These are phyloP conservation scores for Termitomyces sp. DNA, from an alignment of 768 basidiomycete genomes.

Conservation along the genomic window DNA sequence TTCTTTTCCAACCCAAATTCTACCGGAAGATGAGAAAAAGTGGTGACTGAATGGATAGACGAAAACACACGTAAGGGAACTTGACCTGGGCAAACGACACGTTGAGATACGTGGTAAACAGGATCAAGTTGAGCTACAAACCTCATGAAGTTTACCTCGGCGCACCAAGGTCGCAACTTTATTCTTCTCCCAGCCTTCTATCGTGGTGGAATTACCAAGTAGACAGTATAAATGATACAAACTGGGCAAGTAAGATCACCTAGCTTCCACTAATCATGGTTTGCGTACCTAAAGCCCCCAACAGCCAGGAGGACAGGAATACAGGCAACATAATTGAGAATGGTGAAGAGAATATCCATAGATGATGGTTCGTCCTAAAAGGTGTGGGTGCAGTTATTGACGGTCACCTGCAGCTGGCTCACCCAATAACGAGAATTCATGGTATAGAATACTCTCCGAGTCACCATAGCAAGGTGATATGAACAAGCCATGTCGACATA, in stretches of 20 bases:
- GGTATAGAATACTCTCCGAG: conserved; percentile 50
- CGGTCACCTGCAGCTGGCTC: conserved; percentile 15
- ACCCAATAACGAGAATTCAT: conserved; percentile 50
- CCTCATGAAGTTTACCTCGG: conserved; percentile 81
- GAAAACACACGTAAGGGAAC: conserved; percentile 82
- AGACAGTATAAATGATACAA: conserved; percentile 84
- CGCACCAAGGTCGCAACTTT: conserved; percentile 83
- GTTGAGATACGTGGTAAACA: neutral
- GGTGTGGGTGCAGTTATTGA: neutral
- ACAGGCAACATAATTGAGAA: conserved; percentile 83
- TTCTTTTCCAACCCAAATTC: conserved; percentile 75
- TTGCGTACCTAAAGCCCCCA: conserved; percentile 77
- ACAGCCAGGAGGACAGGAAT: conserved; percentile 84
- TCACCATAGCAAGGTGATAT: conserved; percentile 86
- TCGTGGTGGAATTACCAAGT: conserved; percentile 83
- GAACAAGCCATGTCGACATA: conserved; percentile 87
- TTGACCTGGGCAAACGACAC: conserved; percentile 48
- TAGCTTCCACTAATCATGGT: neutral
- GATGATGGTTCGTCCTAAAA: conserved; percentile 63
- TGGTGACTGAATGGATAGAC: conserved; percentile 7
- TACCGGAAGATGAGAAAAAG: conserved; percentile 26
- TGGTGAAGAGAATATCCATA: conserved; percentile 74
- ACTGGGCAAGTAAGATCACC: conserved; percentile 30
- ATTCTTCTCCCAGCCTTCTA: conserved; percentile 98
- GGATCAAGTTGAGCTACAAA: conserved; percentile 19